A percentile compares a stretch with the other conserved stretches of the same genome.
Evolutionary conservation across 352 stramenopile genomes (phyloP).

Genomic region (Pythium brachiatum): DNA sequence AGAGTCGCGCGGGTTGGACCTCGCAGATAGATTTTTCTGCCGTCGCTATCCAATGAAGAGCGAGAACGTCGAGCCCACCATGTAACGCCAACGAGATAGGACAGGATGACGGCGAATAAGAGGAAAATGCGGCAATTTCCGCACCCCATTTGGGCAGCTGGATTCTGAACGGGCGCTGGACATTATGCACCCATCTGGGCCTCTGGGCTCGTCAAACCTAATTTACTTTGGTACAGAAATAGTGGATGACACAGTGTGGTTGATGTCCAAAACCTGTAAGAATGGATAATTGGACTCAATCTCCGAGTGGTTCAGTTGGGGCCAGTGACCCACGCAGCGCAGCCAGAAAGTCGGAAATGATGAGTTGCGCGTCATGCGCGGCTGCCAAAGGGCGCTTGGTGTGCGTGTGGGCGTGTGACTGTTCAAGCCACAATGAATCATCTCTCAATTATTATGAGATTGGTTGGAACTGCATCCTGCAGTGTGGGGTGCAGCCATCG

Average conservation of each 20-base stretch:
- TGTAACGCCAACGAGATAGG: not conserved
- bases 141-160: not conserved
- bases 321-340: not conserved
- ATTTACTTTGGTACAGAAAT: not conserved
- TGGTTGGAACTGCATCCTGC: not conserved
- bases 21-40: not conserved
- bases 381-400: conserved; percentile 3
- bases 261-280: not conserved
- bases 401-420: not conserved
- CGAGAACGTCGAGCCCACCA: not conserved
- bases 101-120: not conserved
- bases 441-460: not conserved
- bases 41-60: not conserved
- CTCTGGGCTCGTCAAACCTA: not conserved
- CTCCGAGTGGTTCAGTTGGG: not conserved
- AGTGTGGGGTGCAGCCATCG: not conserved
- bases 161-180: not conserved
- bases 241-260: not conserved
- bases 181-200: not conserved
- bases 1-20: not conserved
- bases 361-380: not conserved
- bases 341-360: not conserved
- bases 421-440: conserved; percentile 1
- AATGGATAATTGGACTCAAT: not conserved
- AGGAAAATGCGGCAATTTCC: not conserved